phyloP scores from a whole-genome alignment of 129 eudicot species.

The Lactuca saligna region DNA sequence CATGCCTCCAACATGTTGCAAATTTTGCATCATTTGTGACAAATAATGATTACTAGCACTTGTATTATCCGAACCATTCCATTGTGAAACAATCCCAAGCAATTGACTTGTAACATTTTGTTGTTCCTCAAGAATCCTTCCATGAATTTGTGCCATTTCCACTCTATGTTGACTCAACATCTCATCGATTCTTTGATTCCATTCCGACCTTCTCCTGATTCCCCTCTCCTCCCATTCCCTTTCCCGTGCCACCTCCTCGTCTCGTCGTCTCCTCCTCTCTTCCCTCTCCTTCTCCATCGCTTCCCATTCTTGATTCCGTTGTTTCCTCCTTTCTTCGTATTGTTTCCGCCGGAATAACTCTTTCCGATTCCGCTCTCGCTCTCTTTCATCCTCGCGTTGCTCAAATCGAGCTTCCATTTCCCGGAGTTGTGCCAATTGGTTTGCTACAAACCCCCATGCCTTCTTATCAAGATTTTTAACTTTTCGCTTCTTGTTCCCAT shows the following conservation, averaged over 20 bases:
- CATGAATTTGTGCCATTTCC: slow-evolving; percentile 84
- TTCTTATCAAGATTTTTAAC: slow-evolving; percentile 58
- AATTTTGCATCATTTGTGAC: slow-evolving; percentile 89
- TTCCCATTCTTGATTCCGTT: slow-evolving; percentile 64
- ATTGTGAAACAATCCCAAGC: slow-evolving; percentile 76
- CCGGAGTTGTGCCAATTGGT: slow-evolving; percentile 59
- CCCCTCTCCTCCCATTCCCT: slow-evolving; percentile 78
- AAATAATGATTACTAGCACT: slow-evolving; percentile 63
- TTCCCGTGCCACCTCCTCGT: slow-evolving; percentile 55
- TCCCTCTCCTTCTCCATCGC: slow-evolving; percentile 70
- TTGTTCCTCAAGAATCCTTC: slow-evolving; percentile 78
- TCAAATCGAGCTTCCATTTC: slow-evolving; percentile 77
- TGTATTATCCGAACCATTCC: slow-evolving; percentile 78
- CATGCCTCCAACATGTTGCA: slow-evolving; percentile 79
- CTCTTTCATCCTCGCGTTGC: slow-evolving; percentile 77
- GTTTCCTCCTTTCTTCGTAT: slow-evolving; percentile 50
- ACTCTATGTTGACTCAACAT: slow-evolving; percentile 71
- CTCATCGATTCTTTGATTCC: slow-evolving; percentile 82
- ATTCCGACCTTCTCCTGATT: slow-evolving; percentile 62
- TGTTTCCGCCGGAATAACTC: slow-evolving; percentile 47
- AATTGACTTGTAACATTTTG: slow-evolving; percentile 72
- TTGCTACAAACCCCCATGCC: slow-evolving; percentile 73
- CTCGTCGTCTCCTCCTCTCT: slow-evolving; percentile 63
- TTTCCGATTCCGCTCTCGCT: slow-evolving; percentile 65
- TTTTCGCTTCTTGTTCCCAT: slow-evolving; percentile 70